Evolutionary conservation across 2,329 filamentous ascomycete species (phyloP), one percentile per base, ranked within the genome.

Genomic region (Neofusicoccum sp.): DNA sequence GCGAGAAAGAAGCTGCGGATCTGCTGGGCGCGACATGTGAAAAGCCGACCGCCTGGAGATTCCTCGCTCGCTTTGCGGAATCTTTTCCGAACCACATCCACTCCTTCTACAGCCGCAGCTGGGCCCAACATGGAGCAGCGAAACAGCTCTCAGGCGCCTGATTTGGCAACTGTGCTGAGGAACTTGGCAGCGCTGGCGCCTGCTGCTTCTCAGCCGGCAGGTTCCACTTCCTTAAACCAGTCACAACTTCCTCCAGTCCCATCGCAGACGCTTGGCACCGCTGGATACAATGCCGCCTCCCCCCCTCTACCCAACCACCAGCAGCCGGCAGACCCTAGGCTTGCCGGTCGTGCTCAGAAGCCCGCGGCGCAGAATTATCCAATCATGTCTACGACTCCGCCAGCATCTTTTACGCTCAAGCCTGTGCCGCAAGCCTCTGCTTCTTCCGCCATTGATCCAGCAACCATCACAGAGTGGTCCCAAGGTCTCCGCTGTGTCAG

Each of bases 381-480:
- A 3, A 54, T n/a, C 5, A 20, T 38, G 11, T 49, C 58, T 2
- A 60, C 44, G 5, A 53, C 44, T 31, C 44, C 58, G 12, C 58
- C 34, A 3, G 38, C 16, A 7, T 58, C 30, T 45, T 24, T 36
- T 20, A 41, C 5, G 14, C 38, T 24, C 16, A n/a, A 34, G 4
- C 26, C 47, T 24, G 20, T 20, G 11, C 56, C 31, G 30, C 56
- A 58, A 53, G 8, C 47, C 20, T 24, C 41, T 7, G 24, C 44
- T 9, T 67, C 67, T 9, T 66, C 70, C 3, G 48, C 66, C 11
- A 76, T 80, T 20, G 77, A 81, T 63, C 76, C 79, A 34, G 74
- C 79, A 0, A 78, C 75, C 0, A 81, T 82, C 61, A 79, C 74
- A 6, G 74, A 79, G 62, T 82, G 79, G 79, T 74, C 75, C 48